Evolutionary conservation across 768 basidiomycete species (phyloP), one percentile per base, ranked within the genome.

Genomic region (Hortiboletus campestris): DNA sequence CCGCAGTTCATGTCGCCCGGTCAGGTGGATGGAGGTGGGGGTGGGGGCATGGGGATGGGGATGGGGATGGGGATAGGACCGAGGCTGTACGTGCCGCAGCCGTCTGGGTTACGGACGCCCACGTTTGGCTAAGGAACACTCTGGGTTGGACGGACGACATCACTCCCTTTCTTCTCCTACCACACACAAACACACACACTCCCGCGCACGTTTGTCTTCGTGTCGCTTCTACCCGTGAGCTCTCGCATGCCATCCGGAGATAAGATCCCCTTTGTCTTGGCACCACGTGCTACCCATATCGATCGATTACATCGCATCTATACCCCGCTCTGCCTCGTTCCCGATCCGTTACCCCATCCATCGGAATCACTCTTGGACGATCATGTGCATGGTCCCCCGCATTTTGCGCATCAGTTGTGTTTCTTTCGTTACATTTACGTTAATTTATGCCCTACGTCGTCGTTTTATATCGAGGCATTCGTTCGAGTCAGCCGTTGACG

Each of bases 101-200:
- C 58, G 17, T 69, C 67, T 42, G 68, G 66, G 10, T 34, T 69
- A 36, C 61, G 67, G 45, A 65, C 60, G 25, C 66, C 68, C 4
- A 59, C 56, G 49, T 67, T 69, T 55, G 66, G 55, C 13, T 67
- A 54, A 65, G n/a, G 20, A 55, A 25, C n/a, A 10, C 10, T 1
- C 16, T 19, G 16, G 28, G 42, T 20, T 22, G 38, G 28, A 22
- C 13, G 0, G n/a, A 25, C 14, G 25, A 14, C 14, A 14, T 11
- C 13, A 7, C 19, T 19, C n/a, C n/a, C 7, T 9, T 32, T 40
- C 25, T 25, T 1, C 7, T 35, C 16, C 2, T 17, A 28, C 25
- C 46, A 6, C 34, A 8, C 14, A 14, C 22, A 25, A 3, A 25
- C 25, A 25, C 25, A 25, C 2, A 25, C 25, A 4, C 25, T 25